Percentiles rank a stretch among this genome's conserved stretches.
Conservation (phyloP, 1,139 yeast genomes). For the Geotrichum macrosporum region DNA sequence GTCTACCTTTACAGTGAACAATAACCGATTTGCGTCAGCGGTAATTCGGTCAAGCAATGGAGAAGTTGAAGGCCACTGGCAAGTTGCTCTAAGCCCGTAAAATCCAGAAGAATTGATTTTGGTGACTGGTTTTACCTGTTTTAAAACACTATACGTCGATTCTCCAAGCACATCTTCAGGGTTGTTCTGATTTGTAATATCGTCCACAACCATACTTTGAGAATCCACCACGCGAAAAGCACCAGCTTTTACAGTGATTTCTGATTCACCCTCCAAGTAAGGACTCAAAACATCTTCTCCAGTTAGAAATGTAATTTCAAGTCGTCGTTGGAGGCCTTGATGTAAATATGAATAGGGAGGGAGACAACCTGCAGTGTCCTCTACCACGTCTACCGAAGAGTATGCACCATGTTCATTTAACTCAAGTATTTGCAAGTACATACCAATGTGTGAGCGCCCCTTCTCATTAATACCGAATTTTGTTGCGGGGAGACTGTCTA, state of each 20-base stretch:
- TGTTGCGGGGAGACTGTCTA: not conserved
- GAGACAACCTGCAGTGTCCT: slow-evolving; percentile 21
- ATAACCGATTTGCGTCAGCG: slow-evolving; percentile 17
- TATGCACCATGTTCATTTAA: slow-evolving; percentile 31
- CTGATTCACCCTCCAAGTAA: slow-evolving; percentile 22
- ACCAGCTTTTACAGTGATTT: slow-evolving; percentile 21
- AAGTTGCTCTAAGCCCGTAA: slow-evolving; percentile 30
- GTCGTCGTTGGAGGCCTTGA: slow-evolving; percentile 33
- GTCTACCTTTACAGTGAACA: slow-evolving; percentile 1
- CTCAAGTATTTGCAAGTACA: slow-evolving; percentile 26
- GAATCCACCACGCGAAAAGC: slow-evolving; percentile 27
- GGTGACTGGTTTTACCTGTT: not conserved
- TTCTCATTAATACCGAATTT: not conserved
- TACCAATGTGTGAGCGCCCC: slow-evolving; percentile 14
- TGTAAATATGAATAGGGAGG: slow-evolving; percentile 25
- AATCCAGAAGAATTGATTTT: slow-evolving; percentile 21
- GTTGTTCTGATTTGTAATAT: slow-evolving; percentile 13
- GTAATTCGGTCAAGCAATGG: slow-evolving; percentile 24
- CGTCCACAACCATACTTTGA: slow-evolving; percentile 23
- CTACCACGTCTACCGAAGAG: slow-evolving; percentile 26
- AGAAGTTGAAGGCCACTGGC: slow-evolving; percentile 23
- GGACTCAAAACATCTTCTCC: slow-evolving; percentile 14
- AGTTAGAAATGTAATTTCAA: slow-evolving; percentile 23
- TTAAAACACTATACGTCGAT: slow-evolving; percentile 8
- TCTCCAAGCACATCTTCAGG: slow-evolving; percentile 15